Conservation (phyloP, 805 yeast genomes). For the Yamadazyma tumulicola region DNA sequence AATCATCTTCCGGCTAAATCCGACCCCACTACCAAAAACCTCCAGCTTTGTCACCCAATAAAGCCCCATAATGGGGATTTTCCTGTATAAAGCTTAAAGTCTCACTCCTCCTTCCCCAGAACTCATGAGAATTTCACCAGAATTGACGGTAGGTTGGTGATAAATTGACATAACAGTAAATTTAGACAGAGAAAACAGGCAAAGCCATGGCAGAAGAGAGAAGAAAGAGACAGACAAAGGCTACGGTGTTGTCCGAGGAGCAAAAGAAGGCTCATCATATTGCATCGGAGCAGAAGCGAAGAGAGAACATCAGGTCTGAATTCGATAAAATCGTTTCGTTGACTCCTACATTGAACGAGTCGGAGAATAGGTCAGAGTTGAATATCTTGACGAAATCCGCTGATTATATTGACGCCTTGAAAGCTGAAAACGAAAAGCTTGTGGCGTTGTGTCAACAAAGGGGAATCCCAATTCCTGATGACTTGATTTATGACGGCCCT, state of each 20-base stretch:
- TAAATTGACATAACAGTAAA: too few species aligned
- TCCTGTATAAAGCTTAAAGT: background rate
- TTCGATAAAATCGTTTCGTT: constrained; percentile 71
- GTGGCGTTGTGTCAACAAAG: constrained; percentile 36
- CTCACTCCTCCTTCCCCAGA: too few species aligned
- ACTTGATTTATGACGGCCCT: constrained; percentile 29
- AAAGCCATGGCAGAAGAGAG: constrained; percentile 3
- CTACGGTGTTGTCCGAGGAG: constrained; percentile 31
- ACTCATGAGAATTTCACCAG: too few species aligned
- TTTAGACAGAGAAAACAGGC: too few species aligned
- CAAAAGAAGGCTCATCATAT: constrained; percentile 67
- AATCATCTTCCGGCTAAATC: too few species aligned
- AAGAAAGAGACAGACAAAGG: constrained; percentile 21
- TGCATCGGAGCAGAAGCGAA: constrained; percentile 80
- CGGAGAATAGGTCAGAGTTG: constrained; percentile 78
- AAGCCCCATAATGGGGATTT: too few species aligned
- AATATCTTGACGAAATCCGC: constrained; percentile 65
- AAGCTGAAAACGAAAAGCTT: constrained; percentile 47
- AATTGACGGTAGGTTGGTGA: too few species aligned
- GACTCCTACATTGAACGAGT: constrained; percentile 68
- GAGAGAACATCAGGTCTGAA: constrained; percentile 80
- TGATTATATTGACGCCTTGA: constrained; percentile 50
- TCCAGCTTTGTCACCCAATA: too few species aligned
- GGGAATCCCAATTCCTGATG: constrained; percentile 43
- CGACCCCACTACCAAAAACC: too few species aligned